phyloP scores from a whole-genome alignment of 2,329 filamentous ascomycete species.

The Penicillium janthinellum region DNA sequence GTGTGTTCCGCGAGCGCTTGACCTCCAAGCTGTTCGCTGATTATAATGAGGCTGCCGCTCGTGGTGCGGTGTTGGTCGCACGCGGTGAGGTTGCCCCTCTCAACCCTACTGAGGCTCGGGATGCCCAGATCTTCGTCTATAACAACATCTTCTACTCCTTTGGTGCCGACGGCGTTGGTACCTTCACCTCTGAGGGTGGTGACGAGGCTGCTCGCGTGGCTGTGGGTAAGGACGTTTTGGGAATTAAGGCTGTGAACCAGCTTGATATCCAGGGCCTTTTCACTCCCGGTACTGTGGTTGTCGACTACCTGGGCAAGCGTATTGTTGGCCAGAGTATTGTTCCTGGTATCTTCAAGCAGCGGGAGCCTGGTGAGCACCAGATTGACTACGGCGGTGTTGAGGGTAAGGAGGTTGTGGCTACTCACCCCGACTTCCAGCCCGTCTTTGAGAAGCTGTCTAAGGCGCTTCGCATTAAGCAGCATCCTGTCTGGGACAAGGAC shows the following conservation, averaged over 20 bases:
- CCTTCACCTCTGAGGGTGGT: constrained; percentile 92
- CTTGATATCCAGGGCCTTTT: constrained; percentile 93
- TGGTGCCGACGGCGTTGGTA: constrained; percentile 94
- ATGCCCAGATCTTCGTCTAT: constrained; percentile 98
- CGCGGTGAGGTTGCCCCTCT: constrained; percentile 88
- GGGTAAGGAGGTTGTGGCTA: constrained; percentile 91
- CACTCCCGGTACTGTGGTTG: constrained; percentile 92
- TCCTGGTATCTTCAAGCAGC: constrained; percentile 97
- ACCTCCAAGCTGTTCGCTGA: constrained; percentile 96
- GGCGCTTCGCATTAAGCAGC: constrained; percentile 86
- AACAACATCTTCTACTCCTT: constrained; percentile 99
- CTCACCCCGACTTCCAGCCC: constrained; percentile 80
- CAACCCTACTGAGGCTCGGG: constrained; percentile 88
- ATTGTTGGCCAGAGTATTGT: constrained; percentile 98
- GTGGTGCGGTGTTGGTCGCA: constrained; percentile 88
- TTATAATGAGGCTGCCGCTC: constrained; percentile 92
- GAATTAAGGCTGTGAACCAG: constrained; percentile 94
- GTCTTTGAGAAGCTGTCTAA: constrained; percentile 90
- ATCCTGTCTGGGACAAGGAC: constrained; percentile 98
- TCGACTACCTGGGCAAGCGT: constrained; percentile 95
- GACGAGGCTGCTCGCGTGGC: constrained; percentile 95
- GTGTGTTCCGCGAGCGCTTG: constrained; percentile 91
- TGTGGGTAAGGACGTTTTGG: constrained; percentile 93
- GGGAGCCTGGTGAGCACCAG: constrained; percentile 95
- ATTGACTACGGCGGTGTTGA: constrained; percentile 99